phyloP scores from a whole-genome alignment of 164 flowering plant genomes.

The Tetracentron sinense region DNA sequence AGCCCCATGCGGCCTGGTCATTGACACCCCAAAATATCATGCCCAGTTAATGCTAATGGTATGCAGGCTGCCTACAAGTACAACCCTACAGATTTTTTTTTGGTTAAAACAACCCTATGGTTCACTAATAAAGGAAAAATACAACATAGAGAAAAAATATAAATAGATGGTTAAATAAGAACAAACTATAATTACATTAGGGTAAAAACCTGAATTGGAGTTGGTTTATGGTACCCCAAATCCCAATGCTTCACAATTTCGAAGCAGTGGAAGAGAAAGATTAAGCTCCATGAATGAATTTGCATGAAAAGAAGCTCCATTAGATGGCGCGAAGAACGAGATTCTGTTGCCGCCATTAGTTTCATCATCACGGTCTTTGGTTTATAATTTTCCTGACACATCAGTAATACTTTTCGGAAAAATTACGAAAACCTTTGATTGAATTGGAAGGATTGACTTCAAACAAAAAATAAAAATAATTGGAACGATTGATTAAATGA shows the following conservation, averaged over 20 bases:
- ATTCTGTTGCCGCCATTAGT: slow-evolving; percentile 25
- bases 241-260: slow-evolving; percentile 82
- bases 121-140: background rate
- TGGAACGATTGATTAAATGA: no score
- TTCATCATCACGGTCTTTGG: slow-evolving; percentile 44
- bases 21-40: slow-evolving; percentile 96
- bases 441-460: no score
- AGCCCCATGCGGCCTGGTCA: no score
- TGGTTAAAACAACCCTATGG: background rate
- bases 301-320: slow-evolving; percentile 79
- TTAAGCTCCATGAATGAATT: slow-evolving; percentile 86
- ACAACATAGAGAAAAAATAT: background rate
- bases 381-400: slow-evolving; percentile 59
- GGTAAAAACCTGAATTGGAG: slow-evolving; percentile 79
- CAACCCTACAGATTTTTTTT: no score
- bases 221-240: slow-evolving; percentile 80
- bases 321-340: slow-evolving; percentile 59
- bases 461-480: no score
- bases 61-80: slow-evolving; percentile 93
- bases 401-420: no score
- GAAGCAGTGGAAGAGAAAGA: slow-evolving; percentile 83
- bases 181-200: background rate
- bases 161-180: background rate
- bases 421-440: no score
- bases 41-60: slow-evolving; percentile 78